Base-by-base conservation (phyloP, 805 yeast species). In the Pichia thaimueangensis region DNA sequence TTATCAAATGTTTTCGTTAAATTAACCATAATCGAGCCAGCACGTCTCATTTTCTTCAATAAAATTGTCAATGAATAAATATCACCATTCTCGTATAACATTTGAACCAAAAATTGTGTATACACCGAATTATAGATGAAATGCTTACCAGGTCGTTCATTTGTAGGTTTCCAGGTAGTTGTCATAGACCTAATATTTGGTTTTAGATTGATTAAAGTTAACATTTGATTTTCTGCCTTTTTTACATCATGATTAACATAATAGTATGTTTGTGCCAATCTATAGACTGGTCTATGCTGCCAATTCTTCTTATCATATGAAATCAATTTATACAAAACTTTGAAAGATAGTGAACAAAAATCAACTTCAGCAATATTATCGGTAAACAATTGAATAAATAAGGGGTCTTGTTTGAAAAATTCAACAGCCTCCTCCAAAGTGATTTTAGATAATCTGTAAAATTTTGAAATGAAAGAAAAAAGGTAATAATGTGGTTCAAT, bases 111-210 rank as follows among this genome's bases (percentile, higher is more conserved):
- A 55, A 81, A 83, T 36, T 65, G 58, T 19, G 86, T 74, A 56
- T 93, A 91, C 41, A 79, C 76, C 49, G 69, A 73, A 25, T 82
- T 81, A 61, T 83, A 87, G 10, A 77, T 78, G 58, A 88, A 91
- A 61, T 91, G 96, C 52, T 85, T 86, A 0, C 99, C 99, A 0
- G 97, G 93, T 17, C 94, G 64, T 59, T 94, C 98, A 52, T 70
- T 60, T 37, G 88, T 96, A 0, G 97, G 95, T 52, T 87, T 87
- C 97, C 98, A 93, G 44, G 93, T 85, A 50, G 78, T 82, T 1
- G 89, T 77, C 30, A 93, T 70, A 10, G 82, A 77, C 55, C 87
- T 84, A 33, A 78, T 76, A 3, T 76, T 71, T 1, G 87, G 69
- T 50, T 80, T 85, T 37, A 86, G 59, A 7, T 84, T 71, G 40